Base-by-base conservation (phyloP, 2,329 filamentous ascomycete genomes). In the Epicoccum nigrum region DNA sequence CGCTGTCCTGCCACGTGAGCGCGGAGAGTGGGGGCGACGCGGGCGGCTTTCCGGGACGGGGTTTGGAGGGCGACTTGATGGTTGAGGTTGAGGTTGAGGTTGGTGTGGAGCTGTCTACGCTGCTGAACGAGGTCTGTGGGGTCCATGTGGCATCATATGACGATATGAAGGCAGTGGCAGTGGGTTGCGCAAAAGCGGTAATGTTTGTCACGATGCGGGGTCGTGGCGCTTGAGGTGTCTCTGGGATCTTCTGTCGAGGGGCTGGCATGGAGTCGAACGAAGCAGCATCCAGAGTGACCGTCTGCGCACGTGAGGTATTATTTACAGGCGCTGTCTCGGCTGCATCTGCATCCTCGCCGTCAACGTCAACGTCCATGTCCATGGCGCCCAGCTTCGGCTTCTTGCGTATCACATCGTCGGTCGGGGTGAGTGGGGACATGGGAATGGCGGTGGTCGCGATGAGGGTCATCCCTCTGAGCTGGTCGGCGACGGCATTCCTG, bases 1-100 rank as follows among this genome's bases (percentile, higher is more conserved):
- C 84, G 30, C 77, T 76, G 56, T 84, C 81, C 61, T 81, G 80
- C 84, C 84, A 86, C 50, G 77, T 78, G 54, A 79, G 68, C 28
- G 67, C 62, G 7, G 70, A 60, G 40, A 58, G 63, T 21, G 70
- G 62, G 37, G 71, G 70, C 17, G 70, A 69, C 5, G 62, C 60
- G 30, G 69, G 69, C 56, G 55, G 64, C 7, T 60, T 65, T 21
- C 54, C 57, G 28, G 55, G 59, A 37, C 49, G 57, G 47, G 63
- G 54, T 37, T 63, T 51, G 20, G 62, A 55, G 19, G 59, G 51
- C 23, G 52, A 50, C 5, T 25, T 48, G 28, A 46, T 49, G 23
- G 50, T 48, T 12, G 48, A 42, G 17, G 32, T 31, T 15, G 51
- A 35, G 23, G 50, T 48, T 12, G 48, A 42, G 17, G 32, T 31